A percentile compares a stretch with the other conserved stretches of the same genome.
phyloP scores from a whole-genome alignment of 179 eudicot genomes.

The Silene vulgaris region DNA sequence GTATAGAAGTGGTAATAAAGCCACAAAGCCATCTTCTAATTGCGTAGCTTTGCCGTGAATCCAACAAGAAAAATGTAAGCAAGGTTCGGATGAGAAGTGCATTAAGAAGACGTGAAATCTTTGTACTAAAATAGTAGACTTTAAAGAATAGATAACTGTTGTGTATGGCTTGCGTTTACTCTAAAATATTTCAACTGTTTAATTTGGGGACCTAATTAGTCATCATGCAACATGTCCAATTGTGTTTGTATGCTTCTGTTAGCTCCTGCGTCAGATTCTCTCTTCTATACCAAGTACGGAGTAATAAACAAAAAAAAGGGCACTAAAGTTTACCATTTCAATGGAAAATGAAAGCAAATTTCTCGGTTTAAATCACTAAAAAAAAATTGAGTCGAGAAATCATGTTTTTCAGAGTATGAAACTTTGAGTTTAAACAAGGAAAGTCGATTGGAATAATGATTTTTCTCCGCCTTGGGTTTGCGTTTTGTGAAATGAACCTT shows the following conservation, averaged over 20 bases:
- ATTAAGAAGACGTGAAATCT: conserved; percentile 16
- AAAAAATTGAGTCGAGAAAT: too few relatives aligned
- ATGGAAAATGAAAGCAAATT: too few relatives aligned
- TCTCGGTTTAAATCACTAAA: too few relatives aligned
- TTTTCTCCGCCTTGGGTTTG: too few relatives aligned
- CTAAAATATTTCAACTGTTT: conserved; percentile 12
- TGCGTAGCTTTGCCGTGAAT: conserved; percentile 24
- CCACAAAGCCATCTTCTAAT: neutral
- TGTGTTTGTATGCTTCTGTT: neutral
- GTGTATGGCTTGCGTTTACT: conserved; percentile 24
- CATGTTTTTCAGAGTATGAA: too few relatives aligned
- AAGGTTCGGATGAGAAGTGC: conserved; percentile 17
- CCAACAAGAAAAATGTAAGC: conserved; percentile 22
- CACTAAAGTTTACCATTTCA: too few relatives aligned
- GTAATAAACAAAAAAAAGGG: too few relatives aligned
- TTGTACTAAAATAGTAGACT: conserved; percentile 5
- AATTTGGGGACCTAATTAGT: neutral
- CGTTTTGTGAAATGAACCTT: too few relatives aligned
- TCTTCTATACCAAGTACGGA: neutral
- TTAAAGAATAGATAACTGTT: conserved; percentile 18
- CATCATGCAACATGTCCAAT: neutral
- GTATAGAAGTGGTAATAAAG: conserved; percentile 23
- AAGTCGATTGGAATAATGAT: too few relatives aligned
- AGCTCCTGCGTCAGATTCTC: neutral
- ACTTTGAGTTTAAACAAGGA: too few relatives aligned